phyloP scores from a whole-genome alignment of 176 grass and related monocot species.

The Carex kokanica region DNA sequence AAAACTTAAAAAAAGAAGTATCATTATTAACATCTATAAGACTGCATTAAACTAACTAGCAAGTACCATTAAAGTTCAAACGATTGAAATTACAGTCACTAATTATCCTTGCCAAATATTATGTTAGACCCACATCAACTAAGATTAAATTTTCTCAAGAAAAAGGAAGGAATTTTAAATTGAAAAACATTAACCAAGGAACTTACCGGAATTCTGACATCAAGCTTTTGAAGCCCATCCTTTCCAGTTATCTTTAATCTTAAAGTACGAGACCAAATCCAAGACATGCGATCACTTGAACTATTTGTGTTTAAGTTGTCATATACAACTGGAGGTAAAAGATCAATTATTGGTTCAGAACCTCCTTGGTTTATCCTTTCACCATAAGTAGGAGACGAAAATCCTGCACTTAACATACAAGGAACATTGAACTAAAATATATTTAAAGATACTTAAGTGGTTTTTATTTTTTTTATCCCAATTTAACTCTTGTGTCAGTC shows the following conservation, averaged over 20 bases:
- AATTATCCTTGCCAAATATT: neutral
- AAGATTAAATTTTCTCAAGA: neutral
- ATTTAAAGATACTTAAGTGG: neutral
- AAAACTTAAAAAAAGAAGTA: neutral
- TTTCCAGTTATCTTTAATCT: conserved; percentile 81
- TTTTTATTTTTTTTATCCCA: neutral
- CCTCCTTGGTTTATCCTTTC: conserved; percentile 35
- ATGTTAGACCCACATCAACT: neutral
- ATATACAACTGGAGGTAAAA: conserved; percentile 54
- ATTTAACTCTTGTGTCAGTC: neutral
- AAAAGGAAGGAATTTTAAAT: neutral
- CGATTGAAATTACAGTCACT: neutral
- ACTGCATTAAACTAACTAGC: neutral
- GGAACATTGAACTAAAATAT: neutral
- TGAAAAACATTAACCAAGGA: neutral
- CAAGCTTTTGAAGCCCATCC: conserved; percentile 72
- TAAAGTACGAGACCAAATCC: conserved; percentile 81
- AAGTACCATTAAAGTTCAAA: neutral
- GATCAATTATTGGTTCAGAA: conserved; percentile 63
- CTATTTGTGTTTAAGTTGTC: conserved; percentile 56
- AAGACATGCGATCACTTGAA: conserved; percentile 41
- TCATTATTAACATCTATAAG: neutral
- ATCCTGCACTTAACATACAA: conserved; percentile 37
- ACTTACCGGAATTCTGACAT: conserved; percentile 89
- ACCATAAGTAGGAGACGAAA: conserved; percentile 34